phyloP scores from a whole-genome alignment of 2,329 filamentous ascomycete genomes.

The Alternaria conjuncta region DNA sequence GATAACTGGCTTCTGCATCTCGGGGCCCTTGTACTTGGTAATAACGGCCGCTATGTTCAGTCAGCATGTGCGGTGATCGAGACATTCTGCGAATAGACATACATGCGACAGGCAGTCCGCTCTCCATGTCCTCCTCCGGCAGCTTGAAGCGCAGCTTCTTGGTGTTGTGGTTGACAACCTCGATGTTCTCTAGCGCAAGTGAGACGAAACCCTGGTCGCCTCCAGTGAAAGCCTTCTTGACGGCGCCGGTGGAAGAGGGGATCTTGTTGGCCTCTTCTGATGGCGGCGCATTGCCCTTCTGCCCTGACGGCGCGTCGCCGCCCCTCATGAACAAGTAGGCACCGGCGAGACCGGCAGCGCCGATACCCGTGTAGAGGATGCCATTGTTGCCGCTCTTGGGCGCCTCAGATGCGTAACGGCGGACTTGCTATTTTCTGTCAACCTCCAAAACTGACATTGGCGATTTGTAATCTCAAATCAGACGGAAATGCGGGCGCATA shows the following conservation, averaged over 20 bases:
- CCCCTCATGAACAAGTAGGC: conserved; percentile 57
- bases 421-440: conserved; percentile 61
- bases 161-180: conserved; percentile 90
- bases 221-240: conserved; percentile 71
- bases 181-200: conserved; percentile 78
- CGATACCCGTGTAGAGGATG: conserved; percentile 66
- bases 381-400: conserved; percentile 58
- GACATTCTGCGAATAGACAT: conserved; percentile 29
- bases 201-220: conserved; percentile 89
- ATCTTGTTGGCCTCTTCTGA: conserved; percentile 48
- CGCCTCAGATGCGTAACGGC: conserved; percentile 73
- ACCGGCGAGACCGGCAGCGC: conserved; percentile 64
- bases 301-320: conserved; percentile 32
- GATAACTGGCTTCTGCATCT: conserved; percentile 83
- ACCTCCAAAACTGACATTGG: conserved; percentile 12
- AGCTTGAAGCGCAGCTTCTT: conserved; percentile 91
- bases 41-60: conserved; percentile 69
- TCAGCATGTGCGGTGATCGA: background rate
- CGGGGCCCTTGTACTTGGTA: conserved; percentile 88
- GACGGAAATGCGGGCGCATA: conserved; percentile 29
- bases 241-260: conserved; percentile 48
- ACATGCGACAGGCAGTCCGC: conserved; percentile 81
- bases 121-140: conserved; percentile 81
- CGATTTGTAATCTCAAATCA: conserved; percentile 24
- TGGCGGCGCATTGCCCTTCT: conserved; percentile 32